These are phyloP conservation scores for Petrea volubilis DNA, from an alignment of 257 asterid genomes.

Conservation along the genomic window DNA sequence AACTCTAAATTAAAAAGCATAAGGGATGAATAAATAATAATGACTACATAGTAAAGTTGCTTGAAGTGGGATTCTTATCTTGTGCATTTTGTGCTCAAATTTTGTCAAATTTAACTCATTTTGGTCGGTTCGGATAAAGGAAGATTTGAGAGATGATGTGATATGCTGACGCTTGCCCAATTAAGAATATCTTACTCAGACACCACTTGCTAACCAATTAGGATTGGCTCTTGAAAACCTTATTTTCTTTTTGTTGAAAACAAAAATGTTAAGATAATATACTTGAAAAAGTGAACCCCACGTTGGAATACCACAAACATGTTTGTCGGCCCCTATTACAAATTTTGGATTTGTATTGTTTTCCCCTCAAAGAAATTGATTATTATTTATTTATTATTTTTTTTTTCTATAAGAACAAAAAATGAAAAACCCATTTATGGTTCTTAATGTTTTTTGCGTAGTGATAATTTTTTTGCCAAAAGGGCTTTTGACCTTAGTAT, in stretches of 20 bases:
- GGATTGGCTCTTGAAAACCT: not conserved
- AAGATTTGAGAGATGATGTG: conserved; percentile 13
- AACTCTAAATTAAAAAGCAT: not conserved
- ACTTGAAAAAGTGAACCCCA: not conserved
- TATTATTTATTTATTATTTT: not conserved
- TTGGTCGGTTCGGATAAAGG: conserved; percentile 14
- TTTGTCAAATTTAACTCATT: conserved; percentile 15
- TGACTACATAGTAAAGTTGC: not conserved
- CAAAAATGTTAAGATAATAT: not conserved
- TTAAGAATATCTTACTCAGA: conserved; percentile 21
- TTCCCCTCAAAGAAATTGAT: not conserved
- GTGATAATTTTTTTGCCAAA: not conserved
- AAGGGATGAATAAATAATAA: not conserved
- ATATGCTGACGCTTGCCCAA: conserved; percentile 20
- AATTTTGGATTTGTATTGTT: not conserved
- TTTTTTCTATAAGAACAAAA: too few species aligned
- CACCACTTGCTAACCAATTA: conserved; percentile 16
- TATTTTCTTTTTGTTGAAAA: not conserved
- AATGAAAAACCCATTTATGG: too few species aligned
- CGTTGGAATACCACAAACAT: not conserved
- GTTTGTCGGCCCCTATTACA: not conserved
- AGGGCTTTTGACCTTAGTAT: not conserved
- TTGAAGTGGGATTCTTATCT: conserved; percentile 6
- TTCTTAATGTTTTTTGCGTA: too few species aligned
- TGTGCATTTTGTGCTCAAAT: conserved; percentile 8